Evolutionary conservation across 768 basidiomycete species (phyloP).

Genomic region (Lactarius indigo): DNA sequence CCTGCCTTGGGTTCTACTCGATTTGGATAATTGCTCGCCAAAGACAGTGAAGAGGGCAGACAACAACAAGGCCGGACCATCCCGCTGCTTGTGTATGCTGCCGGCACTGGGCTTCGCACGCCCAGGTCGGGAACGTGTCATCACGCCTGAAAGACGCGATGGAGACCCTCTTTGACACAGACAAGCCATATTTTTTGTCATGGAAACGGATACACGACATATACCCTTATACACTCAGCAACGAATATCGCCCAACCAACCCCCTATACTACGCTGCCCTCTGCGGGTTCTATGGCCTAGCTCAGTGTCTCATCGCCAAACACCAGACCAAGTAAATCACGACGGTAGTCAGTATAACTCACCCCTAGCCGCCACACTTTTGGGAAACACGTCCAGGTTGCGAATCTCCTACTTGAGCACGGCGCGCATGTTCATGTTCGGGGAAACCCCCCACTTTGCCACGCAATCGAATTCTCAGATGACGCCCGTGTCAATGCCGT

Average conservation of each 20-base stretch:
- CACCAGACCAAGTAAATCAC: neutral
- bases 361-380: neutral
- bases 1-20: neutral
- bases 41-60: neutral
- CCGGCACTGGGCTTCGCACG: neutral
- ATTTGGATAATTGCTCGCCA: neutral
- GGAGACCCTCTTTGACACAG: neutral
- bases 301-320: neutral
- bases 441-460: neutral
- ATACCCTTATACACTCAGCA: neutral
- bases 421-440: neutral
- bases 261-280: neutral
- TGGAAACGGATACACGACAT: neutral
- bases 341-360: neutral
- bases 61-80: no score
- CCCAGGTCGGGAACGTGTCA: neutral
- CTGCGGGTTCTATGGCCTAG: neutral
- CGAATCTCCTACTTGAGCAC: neutral
- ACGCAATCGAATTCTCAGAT: neutral
- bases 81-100: neutral
- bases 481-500: neutral
- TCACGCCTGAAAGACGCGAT: neutral
- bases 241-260: neutral
- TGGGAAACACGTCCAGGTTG: neutral
- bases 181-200: neutral